These are phyloP conservation scores for Neophaeococcomyces aloes DNA, from an alignment of 2,329 filamentous ascomycete genomes.

Conservation along the genomic window DNA sequence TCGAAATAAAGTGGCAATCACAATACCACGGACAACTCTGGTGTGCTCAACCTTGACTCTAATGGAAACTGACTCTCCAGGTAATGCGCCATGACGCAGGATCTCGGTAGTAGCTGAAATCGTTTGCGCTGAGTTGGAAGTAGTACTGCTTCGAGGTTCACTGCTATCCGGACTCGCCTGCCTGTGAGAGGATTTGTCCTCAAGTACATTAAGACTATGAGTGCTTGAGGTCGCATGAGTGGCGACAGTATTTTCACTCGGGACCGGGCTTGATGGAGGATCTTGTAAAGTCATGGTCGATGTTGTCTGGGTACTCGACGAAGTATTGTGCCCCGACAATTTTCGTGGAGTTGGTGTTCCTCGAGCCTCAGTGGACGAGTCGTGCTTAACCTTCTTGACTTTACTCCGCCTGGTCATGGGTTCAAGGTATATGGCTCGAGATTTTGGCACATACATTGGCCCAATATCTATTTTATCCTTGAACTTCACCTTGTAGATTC, in stretches of 20 bases:
- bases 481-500: slow-evolving; percentile 69
- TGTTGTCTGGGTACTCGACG: slow-evolving; percentile 14
- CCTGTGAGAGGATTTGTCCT: slow-evolving; percentile 31
- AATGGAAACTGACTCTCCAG: slow-evolving; percentile 72
- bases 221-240: slow-evolving; percentile 59
- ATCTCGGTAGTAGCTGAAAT: slow-evolving; percentile 82
- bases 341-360: slow-evolving; percentile 38
- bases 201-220: slow-evolving; percentile 44
- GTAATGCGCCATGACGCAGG: slow-evolving; percentile 68
- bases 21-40: slow-evolving; percentile 80
- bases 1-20: slow-evolving; percentile 85
- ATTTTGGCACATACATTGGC: slow-evolving; percentile 59
- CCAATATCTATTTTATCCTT: slow-evolving; percentile 79
- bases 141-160: slow-evolving; percentile 40
- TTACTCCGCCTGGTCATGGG: slow-evolving; percentile 64
- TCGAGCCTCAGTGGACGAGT: slow-evolving; percentile 29
- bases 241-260: slow-evolving; percentile 62
- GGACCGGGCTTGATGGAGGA: slow-evolving; percentile 38
- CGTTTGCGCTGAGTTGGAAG: slow-evolving; percentile 56
- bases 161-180: slow-evolving; percentile 30
- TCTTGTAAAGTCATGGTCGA: slow-evolving; percentile 24
- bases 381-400: slow-evolving; percentile 46
- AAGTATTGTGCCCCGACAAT: slow-evolving; percentile 28
- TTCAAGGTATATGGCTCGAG: slow-evolving; percentile 76
- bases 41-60: slow-evolving; percentile 77